Evolutionary conservation across 495 filamentous ascomycete species (phyloP), one percentile per base, ranked within the genome.

Genomic region (Physcia stellaris): DNA sequence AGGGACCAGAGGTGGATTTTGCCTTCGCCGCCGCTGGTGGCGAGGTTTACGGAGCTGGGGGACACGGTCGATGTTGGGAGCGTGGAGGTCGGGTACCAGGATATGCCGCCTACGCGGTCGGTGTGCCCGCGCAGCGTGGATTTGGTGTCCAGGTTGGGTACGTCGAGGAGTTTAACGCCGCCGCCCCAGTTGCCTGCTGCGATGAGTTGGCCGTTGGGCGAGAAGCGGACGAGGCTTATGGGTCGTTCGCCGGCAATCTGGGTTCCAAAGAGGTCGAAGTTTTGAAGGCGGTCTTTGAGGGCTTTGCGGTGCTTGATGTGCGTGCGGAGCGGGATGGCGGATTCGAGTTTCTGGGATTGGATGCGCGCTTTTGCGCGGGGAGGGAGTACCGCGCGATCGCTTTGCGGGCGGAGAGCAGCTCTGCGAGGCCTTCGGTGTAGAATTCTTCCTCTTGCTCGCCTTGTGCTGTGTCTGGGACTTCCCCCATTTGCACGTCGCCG

Each of bases 171-270:
- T 44, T 81, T 86, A 30, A 99, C 79, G 12, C 80, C 78, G 23
- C 90, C 90, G 6, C 73, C 79, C 83, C 85, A 96, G 50, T 86
- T 94, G 26, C 88, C 90, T 6, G 82, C 83, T 2, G 90, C 90
- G 32, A 96, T 68, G 6, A 77, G 74, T 53, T 86, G 61, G 12
- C 84, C 83, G 48, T 83, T 79, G 2, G 92, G 90, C 10, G 88
- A 79, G 57, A 99, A 92, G 36, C 92, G 73, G 28, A 80, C 79
- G 49, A 96, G 87, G 55, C 83, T 83, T 23, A 96, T 75, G 9
- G 88, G 84, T 20, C 90, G 70, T 32, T 95, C 86, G 18, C 83
- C 86, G 0, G 85, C 86, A 42, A 86, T 87, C 54, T 95, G 88
- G 32, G 84, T 88, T 12, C 86, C 90, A 44, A 85, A 86, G 15